Conservation (phyloP, 192 early-diverging fungal species). For the Linnemannia zychae region DNA sequence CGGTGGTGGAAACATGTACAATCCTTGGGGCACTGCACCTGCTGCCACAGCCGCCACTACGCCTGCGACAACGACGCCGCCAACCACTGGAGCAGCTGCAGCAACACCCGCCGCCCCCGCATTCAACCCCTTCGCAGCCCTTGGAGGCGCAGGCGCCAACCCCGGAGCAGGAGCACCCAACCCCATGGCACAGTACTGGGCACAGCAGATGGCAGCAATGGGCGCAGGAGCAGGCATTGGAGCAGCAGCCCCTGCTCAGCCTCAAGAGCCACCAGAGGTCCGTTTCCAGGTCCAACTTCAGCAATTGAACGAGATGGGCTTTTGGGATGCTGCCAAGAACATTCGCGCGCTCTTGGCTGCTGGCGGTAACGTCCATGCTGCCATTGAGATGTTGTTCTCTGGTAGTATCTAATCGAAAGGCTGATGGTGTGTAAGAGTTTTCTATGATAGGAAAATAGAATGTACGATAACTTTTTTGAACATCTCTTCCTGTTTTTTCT, state of each 20-base stretch:
- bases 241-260: conserved; percentile 49
- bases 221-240: conserved; percentile 47
- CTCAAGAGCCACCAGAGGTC: conserved; percentile 71
- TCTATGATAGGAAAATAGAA: neutral
- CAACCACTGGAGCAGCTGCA: conserved; percentile 38
- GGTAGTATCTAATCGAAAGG: conserved; percentile 39
- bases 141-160: conserved; percentile 43
- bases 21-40: conserved; percentile 35
- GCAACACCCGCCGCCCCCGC: conserved; percentile 24
- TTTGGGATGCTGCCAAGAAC: conserved; percentile 90
- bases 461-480: conserved; percentile 21
- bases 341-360: conserved; percentile 87
- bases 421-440: neutral
- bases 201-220: conserved; percentile 57
- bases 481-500: neutral
- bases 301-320: conserved; percentile 96
- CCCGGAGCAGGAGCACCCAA: conserved; percentile 41
- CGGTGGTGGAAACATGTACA: conserved; percentile 32
- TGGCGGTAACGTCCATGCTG: conserved; percentile 92
- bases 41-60: conserved; percentile 36
- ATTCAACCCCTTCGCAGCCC: conserved; percentile 52
- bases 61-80: conserved; percentile 19
- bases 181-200: conserved; percentile 56
- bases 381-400: conserved; percentile 88
- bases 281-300: conserved; percentile 84